Evolutionary conservation across 805 yeast genomes (phyloP).

Genomic region (Candida ulmi): DNA sequence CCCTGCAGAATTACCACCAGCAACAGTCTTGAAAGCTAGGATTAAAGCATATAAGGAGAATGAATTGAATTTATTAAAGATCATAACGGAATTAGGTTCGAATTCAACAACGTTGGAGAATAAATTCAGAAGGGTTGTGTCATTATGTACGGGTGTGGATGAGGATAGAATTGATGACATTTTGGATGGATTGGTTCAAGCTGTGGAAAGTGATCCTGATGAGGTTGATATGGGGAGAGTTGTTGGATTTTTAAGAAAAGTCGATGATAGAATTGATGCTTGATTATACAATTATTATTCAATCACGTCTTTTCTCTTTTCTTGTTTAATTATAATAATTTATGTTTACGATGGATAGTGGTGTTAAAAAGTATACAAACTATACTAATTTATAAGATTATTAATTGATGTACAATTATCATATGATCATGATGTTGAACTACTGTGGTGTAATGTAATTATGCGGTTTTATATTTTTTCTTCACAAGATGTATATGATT

Average conservation of each 20-base stretch:
- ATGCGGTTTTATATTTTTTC: no score
- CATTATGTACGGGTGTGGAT: slow-evolving; percentile 85
- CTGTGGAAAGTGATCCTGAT: slow-evolving; percentile 83
- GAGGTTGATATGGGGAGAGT: slow-evolving; percentile 55
- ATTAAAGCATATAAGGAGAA: slow-evolving; percentile 75
- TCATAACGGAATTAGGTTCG: slow-evolving; percentile 47
- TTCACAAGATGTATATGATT: no score
- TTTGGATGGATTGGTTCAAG: slow-evolving; percentile 78
- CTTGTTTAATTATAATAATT: no score
- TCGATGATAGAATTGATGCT: slow-evolving; percentile 27
- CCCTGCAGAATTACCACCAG: slow-evolving; percentile 27
- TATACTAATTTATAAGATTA: no score
- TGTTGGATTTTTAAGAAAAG: slow-evolving; percentile 48
- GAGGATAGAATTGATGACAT: slow-evolving; percentile 74
- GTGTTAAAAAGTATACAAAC: no score
- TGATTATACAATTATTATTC: no score
- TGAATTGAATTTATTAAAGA: slow-evolving; percentile 46
- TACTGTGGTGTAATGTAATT: no score
- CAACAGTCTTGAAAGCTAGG: slow-evolving; percentile 60
- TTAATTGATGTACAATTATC: no score
- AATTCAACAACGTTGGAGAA: slow-evolving; percentile 55
- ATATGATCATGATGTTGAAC: no score
- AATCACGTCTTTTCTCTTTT: no score
- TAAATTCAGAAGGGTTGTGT: slow-evolving; percentile 83
- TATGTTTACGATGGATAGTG: no score